Evolutionary conservation across 2,329 filamentous ascomycete genomes (phyloP).

Genomic region (Nigrograna mackinnonii): DNA sequence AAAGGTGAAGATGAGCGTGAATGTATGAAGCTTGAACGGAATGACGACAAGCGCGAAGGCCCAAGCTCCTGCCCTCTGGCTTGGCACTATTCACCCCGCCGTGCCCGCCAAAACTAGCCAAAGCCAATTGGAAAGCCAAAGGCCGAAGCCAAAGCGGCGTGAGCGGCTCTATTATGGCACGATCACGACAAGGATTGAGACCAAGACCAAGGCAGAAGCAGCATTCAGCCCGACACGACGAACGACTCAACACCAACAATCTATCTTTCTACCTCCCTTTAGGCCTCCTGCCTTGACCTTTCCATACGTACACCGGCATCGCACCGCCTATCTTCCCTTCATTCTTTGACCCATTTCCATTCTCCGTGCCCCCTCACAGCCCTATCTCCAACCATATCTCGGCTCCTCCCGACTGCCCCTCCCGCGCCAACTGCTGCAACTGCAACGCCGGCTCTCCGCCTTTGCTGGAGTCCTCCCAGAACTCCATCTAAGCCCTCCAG

Average conservation of each 20-base stretch:
- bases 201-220: no score
- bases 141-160: no score
- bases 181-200: no score
- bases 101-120: no score
- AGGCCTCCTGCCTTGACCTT: neutral
- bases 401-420: conserved; percentile 4
- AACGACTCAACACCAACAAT: no score
- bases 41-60: neutral
- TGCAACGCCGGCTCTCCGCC: conserved; percentile 19
- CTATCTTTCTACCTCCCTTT: no score
- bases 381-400: no score
- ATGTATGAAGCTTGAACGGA: neutral
- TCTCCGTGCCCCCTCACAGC: neutral
- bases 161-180: no score
- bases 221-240: no score
- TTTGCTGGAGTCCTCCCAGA: conserved; percentile 20
- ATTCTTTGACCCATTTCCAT: neutral
- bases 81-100: no score
- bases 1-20: neutral
- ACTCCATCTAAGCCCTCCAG: conserved; percentile 7
- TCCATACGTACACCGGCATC: neutral
- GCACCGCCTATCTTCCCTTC: neutral
- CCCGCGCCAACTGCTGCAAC: neutral
- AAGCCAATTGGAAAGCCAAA: no score
- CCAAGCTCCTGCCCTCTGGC: neutral